phyloP scores from a whole-genome alignment of 176 grass and related monocot species.

The Juncus effusus region DNA sequence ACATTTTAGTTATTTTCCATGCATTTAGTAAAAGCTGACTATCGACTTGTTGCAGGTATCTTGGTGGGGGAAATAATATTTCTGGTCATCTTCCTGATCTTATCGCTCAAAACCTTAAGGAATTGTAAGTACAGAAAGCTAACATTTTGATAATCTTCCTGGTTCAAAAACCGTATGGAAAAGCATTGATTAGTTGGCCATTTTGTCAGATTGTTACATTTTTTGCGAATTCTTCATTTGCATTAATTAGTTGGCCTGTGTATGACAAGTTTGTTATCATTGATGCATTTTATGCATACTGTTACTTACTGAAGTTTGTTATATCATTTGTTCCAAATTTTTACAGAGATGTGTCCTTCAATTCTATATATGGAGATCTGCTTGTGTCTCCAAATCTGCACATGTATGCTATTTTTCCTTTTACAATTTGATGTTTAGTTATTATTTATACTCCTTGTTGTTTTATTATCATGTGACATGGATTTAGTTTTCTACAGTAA shows the following conservation, averaged over 20 bases:
- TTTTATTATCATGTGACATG: slow-evolving; percentile 19
- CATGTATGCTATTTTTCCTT: slow-evolving; percentile 13
- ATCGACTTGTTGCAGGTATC: slow-evolving; percentile 14
- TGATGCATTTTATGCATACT: background rate
- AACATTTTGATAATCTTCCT: background rate
- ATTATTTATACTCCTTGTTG: background rate
- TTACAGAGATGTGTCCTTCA: slow-evolving; percentile 28
- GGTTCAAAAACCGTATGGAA: background rate
- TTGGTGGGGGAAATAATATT: slow-evolving; percentile 22
- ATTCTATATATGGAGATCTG: slow-evolving; percentile 20
- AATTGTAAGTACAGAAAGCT: slow-evolving; percentile 1
- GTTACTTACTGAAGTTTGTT: background rate
- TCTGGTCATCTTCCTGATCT: slow-evolving; percentile 2
- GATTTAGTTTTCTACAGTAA: slow-evolving; percentile 19
- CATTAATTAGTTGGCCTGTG: background rate
- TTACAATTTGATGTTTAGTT: background rate
- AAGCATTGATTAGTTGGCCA: background rate
- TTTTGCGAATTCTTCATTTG: background rate
- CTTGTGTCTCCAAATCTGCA: background rate
- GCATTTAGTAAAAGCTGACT: background rate
- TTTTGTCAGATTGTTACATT: background rate
- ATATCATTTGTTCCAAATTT: slow-evolving; percentile 4
- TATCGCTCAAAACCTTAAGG: background rate
- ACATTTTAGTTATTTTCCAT: background rate
- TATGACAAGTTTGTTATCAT: background rate